Evolutionary conservation across 2,329 filamentous ascomycete genomes (phyloP).

Genomic region (Penicillium sp.): DNA sequence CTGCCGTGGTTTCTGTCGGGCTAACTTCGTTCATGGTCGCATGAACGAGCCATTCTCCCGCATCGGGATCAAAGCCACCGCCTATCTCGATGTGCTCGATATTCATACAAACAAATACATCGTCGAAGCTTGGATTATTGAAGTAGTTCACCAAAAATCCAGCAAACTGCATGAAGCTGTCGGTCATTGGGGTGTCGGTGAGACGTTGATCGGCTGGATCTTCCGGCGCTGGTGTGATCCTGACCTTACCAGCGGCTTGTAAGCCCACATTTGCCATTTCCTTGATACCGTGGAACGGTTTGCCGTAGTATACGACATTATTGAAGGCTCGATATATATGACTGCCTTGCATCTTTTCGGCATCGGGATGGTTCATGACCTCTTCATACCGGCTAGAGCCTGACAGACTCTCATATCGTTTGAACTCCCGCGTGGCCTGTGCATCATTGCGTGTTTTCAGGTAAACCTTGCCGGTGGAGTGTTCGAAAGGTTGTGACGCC

Average conservation of each 20-base stretch:
- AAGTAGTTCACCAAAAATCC: slow-evolving; percentile 30
- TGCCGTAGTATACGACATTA: too few relatives aligned
- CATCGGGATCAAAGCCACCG: slow-evolving; percentile 2
- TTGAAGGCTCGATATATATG: too few relatives aligned
- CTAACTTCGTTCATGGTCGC: neutral
- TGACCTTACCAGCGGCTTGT: slow-evolving; percentile 20
- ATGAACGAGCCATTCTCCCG: slow-evolving; percentile 5
- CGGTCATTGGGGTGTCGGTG: slow-evolving; percentile 21
- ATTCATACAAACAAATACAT: slow-evolving; percentile 5
- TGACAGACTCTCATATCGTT: too few relatives aligned
- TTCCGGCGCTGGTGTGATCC: slow-evolving; percentile 1
- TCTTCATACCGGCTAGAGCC: too few relatives aligned
- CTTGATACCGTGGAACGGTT: too few relatives aligned
- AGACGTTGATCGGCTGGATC: slow-evolving; percentile 11
- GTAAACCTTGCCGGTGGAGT: too few relatives aligned
- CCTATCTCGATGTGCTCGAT: slow-evolving; percentile 6
- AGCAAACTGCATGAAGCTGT: slow-evolving; percentile 29
- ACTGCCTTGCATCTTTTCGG: too few relatives aligned
- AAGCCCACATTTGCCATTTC: too few relatives aligned
- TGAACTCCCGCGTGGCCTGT: too few relatives aligned
- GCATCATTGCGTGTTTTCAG: too few relatives aligned
- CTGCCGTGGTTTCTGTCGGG: slow-evolving; percentile 13
- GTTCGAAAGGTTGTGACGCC: too few relatives aligned
- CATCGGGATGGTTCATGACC: too few relatives aligned
- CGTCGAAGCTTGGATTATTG: slow-evolving; percentile 8